phyloP scores from a whole-genome alignment of 306 rosid genomes.

The Alnus glutinosa region DNA sequence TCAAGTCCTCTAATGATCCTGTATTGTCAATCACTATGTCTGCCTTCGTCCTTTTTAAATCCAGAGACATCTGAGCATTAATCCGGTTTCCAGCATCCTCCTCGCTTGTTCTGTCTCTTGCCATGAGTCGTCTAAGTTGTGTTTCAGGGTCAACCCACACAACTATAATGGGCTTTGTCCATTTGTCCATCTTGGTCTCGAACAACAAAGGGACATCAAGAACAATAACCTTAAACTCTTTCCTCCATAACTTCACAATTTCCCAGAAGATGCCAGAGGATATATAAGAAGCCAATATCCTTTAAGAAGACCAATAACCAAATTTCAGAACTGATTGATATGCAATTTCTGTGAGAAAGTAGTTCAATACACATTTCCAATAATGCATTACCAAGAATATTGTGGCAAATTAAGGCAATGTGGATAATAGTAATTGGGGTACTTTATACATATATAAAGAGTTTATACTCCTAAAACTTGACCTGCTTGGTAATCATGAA shows the following conservation, averaged over 20 bases:
- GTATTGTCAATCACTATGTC: constrained; percentile 71
- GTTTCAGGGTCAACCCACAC: constrained; percentile 90
- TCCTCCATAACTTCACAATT: constrained; percentile 72
- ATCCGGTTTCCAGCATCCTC: constrained; percentile 67
- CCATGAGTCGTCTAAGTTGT: constrained; percentile 64
- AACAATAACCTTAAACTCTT: constrained; percentile 75
- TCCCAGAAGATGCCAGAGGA: constrained; percentile 79
- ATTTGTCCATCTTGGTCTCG: constrained; percentile 77
- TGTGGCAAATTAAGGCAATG: neutral
- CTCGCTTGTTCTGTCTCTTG: constrained; percentile 55
- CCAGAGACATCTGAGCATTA: constrained; percentile 79
- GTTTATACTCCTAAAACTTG: neutral
- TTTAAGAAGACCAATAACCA: constrained; percentile 34
- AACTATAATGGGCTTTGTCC: constrained; percentile 81
- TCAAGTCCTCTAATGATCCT: constrained; percentile 72
- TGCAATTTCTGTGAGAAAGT: constrained; percentile 2
- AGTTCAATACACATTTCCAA: neutral
- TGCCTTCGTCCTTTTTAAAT: constrained; percentile 60
- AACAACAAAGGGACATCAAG: constrained; percentile 82
- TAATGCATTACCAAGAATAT: neutral
- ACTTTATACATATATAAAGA: neutral
- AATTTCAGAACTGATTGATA: constrained; percentile 22
- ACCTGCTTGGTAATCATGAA: neutral
- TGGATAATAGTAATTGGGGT: neutral
- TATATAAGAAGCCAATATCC: constrained; percentile 78